A percentile compares a stretch with the other conserved stretches of the same genome.
Evolutionary conservation across 2,329 filamentous ascomycete species (phyloP).

Genomic region (Fusarium sp.): DNA sequence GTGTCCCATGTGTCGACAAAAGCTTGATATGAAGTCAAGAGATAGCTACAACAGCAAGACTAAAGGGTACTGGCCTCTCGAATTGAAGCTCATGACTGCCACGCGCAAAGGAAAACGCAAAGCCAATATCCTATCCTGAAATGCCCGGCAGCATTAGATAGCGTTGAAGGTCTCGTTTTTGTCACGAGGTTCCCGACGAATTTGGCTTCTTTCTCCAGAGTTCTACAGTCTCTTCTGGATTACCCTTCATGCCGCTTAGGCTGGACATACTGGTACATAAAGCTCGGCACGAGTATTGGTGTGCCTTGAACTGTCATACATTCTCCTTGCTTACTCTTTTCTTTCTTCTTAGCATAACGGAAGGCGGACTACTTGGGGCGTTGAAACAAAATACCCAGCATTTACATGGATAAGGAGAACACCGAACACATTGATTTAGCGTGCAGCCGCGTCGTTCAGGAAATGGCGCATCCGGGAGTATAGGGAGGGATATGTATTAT

Average conservation of each 20-base stretch:
- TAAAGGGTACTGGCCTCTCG: slow-evolving; percentile 68
- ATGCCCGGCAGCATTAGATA: background rate
- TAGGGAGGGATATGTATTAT: slow-evolving; percentile 12
- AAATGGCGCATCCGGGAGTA: slow-evolving; percentile 43
- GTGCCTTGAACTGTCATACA: slow-evolving; percentile 1
- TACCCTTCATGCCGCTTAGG: background rate
- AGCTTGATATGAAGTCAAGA: slow-evolving; percentile 63
- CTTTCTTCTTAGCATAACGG: slow-evolving; percentile 26
- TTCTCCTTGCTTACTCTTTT: slow-evolving; percentile 5
- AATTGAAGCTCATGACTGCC: slow-evolving; percentile 71
- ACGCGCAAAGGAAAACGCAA: slow-evolving; percentile 63
- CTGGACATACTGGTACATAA: slow-evolving; percentile 6
- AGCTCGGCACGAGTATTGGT: background rate
- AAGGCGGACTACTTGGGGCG: slow-evolving; percentile 26
- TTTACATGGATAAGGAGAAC: slow-evolving; percentile 45
- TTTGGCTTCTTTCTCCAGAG: background rate
- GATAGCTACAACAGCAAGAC: slow-evolving; percentile 57
- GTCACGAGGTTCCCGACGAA: background rate
- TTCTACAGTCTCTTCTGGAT: background rate
- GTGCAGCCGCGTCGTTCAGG: slow-evolving; percentile 17
- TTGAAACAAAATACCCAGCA: slow-evolving; percentile 44
- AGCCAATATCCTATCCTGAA: slow-evolving; percentile 47
- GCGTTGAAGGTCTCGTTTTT: background rate
- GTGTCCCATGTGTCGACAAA: slow-evolving; percentile 73
- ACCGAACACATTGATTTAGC: slow-evolving; percentile 35